These are phyloP conservation scores for Davidsoniella eucalypti DNA, from an alignment of 2,329 filamentous ascomycete genomes.

Conservation along the genomic window DNA sequence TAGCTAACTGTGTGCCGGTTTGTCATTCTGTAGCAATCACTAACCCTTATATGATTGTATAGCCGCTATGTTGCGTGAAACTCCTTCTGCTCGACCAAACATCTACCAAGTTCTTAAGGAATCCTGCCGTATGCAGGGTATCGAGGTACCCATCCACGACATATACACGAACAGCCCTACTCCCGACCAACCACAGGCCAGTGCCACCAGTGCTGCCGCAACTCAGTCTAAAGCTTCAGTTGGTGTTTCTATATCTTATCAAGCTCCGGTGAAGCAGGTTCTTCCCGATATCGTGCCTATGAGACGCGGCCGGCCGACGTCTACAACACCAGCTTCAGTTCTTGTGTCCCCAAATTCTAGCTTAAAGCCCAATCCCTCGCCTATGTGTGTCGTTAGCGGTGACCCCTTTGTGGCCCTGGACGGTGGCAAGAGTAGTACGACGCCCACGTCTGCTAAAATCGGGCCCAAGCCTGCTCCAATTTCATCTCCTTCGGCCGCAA, in stretches of 20 bases:
- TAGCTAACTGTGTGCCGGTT: neutral
- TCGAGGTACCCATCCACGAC: conserved; percentile 74
- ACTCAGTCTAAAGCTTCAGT: conserved; percentile 41
- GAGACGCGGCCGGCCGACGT: conserved; percentile 58
- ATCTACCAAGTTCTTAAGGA: conserved; percentile 88
- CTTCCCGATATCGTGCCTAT: conserved; percentile 89
- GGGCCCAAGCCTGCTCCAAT: conserved; percentile 1
- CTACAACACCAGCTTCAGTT: conserved; percentile 16
- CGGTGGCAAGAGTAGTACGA: conserved; percentile 28
- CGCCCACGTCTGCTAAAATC: neutral
- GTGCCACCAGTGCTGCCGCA: conserved; percentile 37
- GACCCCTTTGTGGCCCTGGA: conserved; percentile 91
- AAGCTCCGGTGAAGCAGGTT: conserved; percentile 48
- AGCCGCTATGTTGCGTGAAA: conserved; percentile 84
- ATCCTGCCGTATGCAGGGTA: conserved; percentile 75
- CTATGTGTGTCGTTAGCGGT: conserved; percentile 48
- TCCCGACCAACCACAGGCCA: conserved; percentile 40
- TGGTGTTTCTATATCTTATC: conserved; percentile 68
- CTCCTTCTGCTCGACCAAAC: conserved; percentile 62
- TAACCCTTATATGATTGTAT: conserved; percentile 7
- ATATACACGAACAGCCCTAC: conserved; percentile 52
- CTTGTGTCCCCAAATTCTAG: conserved; percentile 23
- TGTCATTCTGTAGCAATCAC: neutral
- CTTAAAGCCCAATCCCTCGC: conserved; percentile 48
- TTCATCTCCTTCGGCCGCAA: neutral